Base-by-base conservation (phyloP, 2,329 filamentous ascomycete genomes). In the Diplodia scrobiculata region DNA sequence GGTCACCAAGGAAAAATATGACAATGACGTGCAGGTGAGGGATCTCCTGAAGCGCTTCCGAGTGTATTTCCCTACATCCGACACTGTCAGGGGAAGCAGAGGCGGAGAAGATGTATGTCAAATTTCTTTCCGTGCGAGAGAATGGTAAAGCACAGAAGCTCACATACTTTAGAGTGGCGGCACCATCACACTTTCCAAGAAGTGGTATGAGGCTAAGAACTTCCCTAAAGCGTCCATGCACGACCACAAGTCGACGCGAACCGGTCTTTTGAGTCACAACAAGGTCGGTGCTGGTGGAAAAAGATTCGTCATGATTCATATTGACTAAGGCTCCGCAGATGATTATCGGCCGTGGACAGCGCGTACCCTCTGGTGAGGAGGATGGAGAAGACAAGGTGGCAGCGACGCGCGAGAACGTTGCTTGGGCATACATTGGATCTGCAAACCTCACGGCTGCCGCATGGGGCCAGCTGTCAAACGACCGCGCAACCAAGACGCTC, bases 391-490 rank as follows among this genome's bases (percentile, higher is more conserved):
- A 71, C 76, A 67, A 67, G 68, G 50, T 68, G 65, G 68, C 38
- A 7, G 32, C 36, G 69, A 17, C 67, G 71, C 52, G 71, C 67
- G 19, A 69, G 67, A 21, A 68, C 27, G 76, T 79, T 48, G 87
- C 87, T 4, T 98, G 91, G 89, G 89, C 85, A 1, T 98, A 98
- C 73, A 79, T 97, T 45, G 95, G 95, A 17, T 96, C 91, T 71
- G 91, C 92, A 7, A 99, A 99, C 78, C 79, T 97, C 32, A 96
- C 92, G 0, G 92, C 97, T 77, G 93, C 91, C 75, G 95, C 95
- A 34, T 99, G 95, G 94, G 95, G 94, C 25, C 87, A 87, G 54
- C 78, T 97, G 34, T 86, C 88, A 64, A 87, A 88, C 72, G 89
- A 96, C 72, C 87, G 84, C 70, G 78, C 76, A 7, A 89, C 86